Evolutionary conservation across 495 filamentous ascomycete genomes (phyloP).

Genomic region (Penicillium cinerascens): DNA sequence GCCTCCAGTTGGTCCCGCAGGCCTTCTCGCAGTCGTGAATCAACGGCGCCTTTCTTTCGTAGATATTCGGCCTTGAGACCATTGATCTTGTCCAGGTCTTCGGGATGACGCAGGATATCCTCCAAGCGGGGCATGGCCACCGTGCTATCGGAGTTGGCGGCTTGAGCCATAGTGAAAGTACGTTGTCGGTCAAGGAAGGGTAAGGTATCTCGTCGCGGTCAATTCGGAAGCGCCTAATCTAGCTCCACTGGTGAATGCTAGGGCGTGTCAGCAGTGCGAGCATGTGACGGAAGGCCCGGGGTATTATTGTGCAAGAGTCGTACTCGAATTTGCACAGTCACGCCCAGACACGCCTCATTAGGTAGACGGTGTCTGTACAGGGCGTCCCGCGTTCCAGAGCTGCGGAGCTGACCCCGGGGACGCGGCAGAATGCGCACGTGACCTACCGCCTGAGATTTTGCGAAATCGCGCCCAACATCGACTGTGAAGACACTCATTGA

Average conservation of each 20-base stretch:
- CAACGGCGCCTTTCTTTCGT: conserved; percentile 88
- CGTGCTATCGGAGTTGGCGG: conserved; percentile 35
- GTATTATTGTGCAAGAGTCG: not conserved
- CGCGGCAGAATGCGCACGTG: conserved; percentile 26
- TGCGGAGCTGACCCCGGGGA: conserved; percentile 17
- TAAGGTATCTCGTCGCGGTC: conserved; percentile 1
- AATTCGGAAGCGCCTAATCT: not conserved
- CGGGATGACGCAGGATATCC: conserved; percentile 60
- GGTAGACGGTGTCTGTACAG: conserved; percentile 1
- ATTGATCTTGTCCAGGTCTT: conserved; percentile 93
- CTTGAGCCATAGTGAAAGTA: conserved; percentile 35
- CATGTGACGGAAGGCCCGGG: not conserved
- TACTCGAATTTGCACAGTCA: conserved; percentile 2
- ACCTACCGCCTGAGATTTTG: conserved; percentile 26
- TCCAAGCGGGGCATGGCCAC: conserved; percentile 47
- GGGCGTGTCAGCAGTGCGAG: conserved; percentile 1
- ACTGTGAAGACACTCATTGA: not conserved
- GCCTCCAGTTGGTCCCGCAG: conserved; percentile 87
- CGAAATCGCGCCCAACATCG: conserved; percentile 1
- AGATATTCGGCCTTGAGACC: conserved; percentile 87
- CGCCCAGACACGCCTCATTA: not conserved
- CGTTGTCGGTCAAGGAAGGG: conserved; percentile 1
- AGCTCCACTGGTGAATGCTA: conserved; percentile 8
- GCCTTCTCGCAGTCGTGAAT: conserved; percentile 81
- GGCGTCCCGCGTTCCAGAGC: conserved; percentile 9